Evolutionary conservation across 1,139 yeast species (phyloP), one percentile per base, ranked within the genome.

Genomic region (Zygoascus hellenicus): DNA sequence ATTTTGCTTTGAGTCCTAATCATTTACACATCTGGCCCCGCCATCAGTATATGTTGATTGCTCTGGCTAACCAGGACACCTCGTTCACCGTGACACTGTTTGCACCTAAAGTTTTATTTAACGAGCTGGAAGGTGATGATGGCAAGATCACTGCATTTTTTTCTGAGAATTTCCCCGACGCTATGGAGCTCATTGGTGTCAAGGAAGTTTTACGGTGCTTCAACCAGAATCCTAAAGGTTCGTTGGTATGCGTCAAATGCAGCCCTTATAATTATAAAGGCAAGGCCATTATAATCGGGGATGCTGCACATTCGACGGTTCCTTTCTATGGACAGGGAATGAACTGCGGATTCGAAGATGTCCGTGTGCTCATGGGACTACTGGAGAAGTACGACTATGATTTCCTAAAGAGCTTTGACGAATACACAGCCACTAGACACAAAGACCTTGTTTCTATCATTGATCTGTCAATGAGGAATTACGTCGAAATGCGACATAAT

Each of bases 321-420:
- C 97, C 97, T 11, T 90, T 90, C 62, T 90, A 89, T 59, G 97
- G 97, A 6, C 97, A 90, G 64, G 97, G 97, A 2, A 84, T 90
- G 94, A 90, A 90, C 63, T 87, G 96, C 61, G 97, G 97, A 1
- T 84, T 90, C 61, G 97, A 90, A 64, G 97, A 90, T 58, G 89
- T 89, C 10, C 72, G 81, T 45, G 78, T 82, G 1, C 68, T 90
- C 48, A 69, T 84, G 70, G 73, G 75, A 37, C 63, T 80, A 13
- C 61, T 87, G 41, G 62, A 68, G 19, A 52, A 66, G 43, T 13
- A 14, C 9, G 58, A 70, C 1, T 67, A 64, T n/a, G 67, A 76
- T 46, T 68, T 82, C 29, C 59, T 60, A 2, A 55, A 57, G 1
- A 83, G 92, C 0, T 83, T 89, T 57, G 67, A 66, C 22, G 63